These are phyloP conservation scores for Triticum aestivum DNA, from an alignment of 176 grass and related monocot species.

Conservation along the genomic window DNA sequence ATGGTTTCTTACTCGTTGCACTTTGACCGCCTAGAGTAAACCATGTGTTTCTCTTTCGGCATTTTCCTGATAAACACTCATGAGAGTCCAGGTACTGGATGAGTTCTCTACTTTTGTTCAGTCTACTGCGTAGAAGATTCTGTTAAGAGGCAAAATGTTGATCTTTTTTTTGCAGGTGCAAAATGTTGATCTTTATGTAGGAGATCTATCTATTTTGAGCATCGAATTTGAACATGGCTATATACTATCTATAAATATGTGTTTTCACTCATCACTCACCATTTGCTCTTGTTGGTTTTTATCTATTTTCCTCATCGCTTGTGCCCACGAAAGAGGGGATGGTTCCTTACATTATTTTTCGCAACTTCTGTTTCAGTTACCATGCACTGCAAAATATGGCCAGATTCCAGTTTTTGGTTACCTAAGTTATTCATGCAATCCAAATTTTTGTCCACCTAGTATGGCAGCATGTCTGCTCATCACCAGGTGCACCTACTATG, in stretches of 20 bases:
- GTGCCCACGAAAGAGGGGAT: not conserved
- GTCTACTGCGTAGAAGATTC: not conserved
- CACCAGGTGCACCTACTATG: too few species aligned
- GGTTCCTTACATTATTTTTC: not conserved
- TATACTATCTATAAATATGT: not conserved
- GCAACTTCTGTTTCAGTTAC: not conserved
- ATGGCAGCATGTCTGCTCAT: too few species aligned
- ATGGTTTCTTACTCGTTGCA: not conserved
- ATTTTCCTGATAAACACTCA: not conserved
- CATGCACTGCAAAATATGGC: not conserved
- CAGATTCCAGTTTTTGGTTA: not conserved
- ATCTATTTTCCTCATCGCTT: not conserved
- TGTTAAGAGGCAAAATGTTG: not conserved
- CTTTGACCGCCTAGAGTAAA: not conserved
- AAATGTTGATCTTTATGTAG: too few species aligned
- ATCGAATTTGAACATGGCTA: not conserved
- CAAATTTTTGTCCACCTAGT: too few species aligned
- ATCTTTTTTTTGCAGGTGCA: too few species aligned
- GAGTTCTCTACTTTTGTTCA: not conserved
- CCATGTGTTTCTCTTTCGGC: too few species aligned
- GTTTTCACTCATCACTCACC: not conserved
- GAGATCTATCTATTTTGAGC: not conserved
- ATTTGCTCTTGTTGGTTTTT: not conserved
- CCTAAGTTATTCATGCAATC: not conserved
- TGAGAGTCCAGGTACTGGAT: not conserved